These are phyloP conservation scores for Hawksworthiomyces lignivorus DNA, from an alignment of 2,329 filamentous ascomycete genomes.

Conservation along the genomic window DNA sequence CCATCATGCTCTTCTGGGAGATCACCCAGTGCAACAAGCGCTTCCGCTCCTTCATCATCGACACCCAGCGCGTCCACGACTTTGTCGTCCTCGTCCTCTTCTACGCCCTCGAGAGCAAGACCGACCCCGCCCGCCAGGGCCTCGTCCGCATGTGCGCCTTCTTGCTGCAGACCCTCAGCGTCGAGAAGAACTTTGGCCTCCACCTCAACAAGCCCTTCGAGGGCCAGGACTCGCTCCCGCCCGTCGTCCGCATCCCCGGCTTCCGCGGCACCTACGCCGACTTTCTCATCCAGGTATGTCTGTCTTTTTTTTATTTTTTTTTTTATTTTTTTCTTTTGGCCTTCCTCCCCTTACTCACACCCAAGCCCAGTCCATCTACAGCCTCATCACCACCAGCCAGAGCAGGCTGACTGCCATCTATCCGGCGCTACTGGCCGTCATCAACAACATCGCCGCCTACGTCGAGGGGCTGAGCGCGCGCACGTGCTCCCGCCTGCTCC, in stretches of 20 bases:
- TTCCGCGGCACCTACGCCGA: conserved; percentile 91
- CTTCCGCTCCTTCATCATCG: conserved; percentile 93
- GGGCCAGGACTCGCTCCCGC: conserved; percentile 78
- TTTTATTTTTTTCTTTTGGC: too few species aligned
- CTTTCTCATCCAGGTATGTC: conserved; percentile 74
- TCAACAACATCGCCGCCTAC: conserved; percentile 88
- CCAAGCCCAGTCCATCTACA: conserved; percentile 94
- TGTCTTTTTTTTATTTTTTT: too few species aligned
- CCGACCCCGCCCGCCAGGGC: conserved; percentile 80
- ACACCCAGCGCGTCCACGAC: conserved; percentile 87
- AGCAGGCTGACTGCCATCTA: conserved; percentile 87
- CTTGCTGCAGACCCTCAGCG: conserved; percentile 86
- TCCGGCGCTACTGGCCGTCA: conserved; percentile 80
- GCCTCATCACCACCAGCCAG: conserved; percentile 82
- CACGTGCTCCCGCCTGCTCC: conserved; percentile 74
- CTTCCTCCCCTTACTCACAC: too few species aligned
- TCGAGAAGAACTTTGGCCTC: conserved; percentile 82
- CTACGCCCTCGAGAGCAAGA: conserved; percentile 84
- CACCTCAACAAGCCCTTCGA: conserved; percentile 86
- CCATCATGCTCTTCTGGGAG: conserved; percentile 97
- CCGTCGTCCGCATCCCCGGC: conserved; percentile 69
- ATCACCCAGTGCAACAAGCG: conserved; percentile 94
- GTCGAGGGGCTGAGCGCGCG: conserved; percentile 67
- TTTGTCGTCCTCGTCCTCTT: conserved; percentile 87
- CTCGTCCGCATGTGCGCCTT: conserved; percentile 97